A percentile compares a stretch with the other conserved stretches of the same genome.
Evolutionary conservation across 192 early-diverging fungal species (phyloP).

Genomic region (Phycomyces nitens): DNA sequence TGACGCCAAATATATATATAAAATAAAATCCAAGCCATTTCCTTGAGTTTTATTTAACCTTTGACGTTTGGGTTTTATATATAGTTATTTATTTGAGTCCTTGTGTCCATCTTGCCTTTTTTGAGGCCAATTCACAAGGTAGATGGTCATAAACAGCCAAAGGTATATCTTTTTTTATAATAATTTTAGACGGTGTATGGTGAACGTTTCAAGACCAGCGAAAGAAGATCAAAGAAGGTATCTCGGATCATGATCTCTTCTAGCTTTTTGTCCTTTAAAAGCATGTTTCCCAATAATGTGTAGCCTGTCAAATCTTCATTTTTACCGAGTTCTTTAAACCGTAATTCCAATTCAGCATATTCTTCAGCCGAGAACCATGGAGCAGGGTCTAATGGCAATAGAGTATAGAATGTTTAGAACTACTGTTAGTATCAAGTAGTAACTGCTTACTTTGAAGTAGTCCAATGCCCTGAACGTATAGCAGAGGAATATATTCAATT

Average conservation of each 20-base stretch:
- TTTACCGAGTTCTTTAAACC: too few relatives aligned
- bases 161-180: too few relatives aligned
- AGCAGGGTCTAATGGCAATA: too few relatives aligned
- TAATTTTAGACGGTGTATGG: background rate
- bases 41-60: too few relatives aligned
- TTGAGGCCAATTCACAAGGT: background rate
- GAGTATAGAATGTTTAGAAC: too few relatives aligned
- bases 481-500: background rate
- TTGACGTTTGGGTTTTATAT: background rate
- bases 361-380: too few relatives aligned
- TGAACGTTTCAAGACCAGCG: background rate
- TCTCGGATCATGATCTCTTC: background rate
- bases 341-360: too few relatives aligned
- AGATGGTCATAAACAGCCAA: background rate
- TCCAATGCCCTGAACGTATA: background rate
- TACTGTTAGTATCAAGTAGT: too few relatives aligned
- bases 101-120: background rate
- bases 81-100: background rate
- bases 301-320: background rate
- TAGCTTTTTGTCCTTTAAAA: background rate
- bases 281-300: background rate
- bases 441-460: conserved; percentile 7
- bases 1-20: too few relatives aligned
- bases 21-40: too few relatives aligned
- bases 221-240: conserved; percentile 1